Evolutionary conservation across 176 grass and related monocot genomes (phyloP).

Genomic region (Bolboschoenus planiculmis): DNA sequence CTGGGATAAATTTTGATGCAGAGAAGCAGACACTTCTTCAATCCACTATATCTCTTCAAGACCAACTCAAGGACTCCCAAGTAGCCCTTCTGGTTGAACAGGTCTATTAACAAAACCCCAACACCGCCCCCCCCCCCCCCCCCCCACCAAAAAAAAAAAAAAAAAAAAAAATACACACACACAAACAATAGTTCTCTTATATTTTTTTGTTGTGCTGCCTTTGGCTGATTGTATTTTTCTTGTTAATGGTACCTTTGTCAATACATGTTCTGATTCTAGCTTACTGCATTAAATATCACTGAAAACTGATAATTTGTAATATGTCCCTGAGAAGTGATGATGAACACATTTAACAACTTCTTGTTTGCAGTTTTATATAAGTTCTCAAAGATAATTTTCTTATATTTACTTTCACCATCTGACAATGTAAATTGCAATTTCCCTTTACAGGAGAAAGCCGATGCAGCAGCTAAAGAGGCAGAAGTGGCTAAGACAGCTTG

Average conservation of each 20-base stretch:
- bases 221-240: background rate
- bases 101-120: slow-evolving; percentile 25
- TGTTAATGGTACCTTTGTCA: background rate
- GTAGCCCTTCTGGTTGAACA: slow-evolving; percentile 87
- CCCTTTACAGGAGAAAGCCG: slow-evolving; percentile 66
- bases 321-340: background rate
- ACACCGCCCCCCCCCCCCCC: background rate
- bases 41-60: slow-evolving; percentile 74
- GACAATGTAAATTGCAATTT: slow-evolving; percentile 14
- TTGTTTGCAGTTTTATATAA: background rate
- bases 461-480: slow-evolving; percentile 68
- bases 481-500: slow-evolving; percentile 73
- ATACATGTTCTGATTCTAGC: background rate
- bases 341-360: background rate
- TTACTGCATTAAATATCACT: background rate
- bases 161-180: background rate
- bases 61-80: slow-evolving; percentile 96
- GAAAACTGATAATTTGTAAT: background rate
- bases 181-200: background rate
- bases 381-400: background rate
- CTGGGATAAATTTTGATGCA: slow-evolving; percentile 74
- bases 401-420: background rate
- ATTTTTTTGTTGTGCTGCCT: background rate
- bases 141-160: background rate
- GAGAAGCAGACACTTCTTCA: slow-evolving; percentile 82